Evolutionary conservation across 176 grass and related monocot genomes (phyloP), one percentile per base, ranked within the genome.

Genomic region (Triticum turgidum): DNA sequence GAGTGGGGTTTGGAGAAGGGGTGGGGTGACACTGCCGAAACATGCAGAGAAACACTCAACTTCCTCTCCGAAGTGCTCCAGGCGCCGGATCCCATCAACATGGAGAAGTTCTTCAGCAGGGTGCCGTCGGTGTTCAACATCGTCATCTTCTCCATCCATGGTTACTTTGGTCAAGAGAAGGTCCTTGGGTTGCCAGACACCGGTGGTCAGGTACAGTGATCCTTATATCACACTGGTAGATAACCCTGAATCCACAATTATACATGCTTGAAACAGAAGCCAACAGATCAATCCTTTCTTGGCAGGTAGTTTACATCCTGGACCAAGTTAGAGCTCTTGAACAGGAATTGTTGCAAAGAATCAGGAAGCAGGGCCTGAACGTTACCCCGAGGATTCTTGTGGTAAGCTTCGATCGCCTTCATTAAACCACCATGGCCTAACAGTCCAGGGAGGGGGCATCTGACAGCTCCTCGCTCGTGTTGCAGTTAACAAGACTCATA

Each of bases 171-270:
- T 66, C 97, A 99, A 83, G 97, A 91, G 78, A 89, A 91, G 80
- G 97, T 99, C 90, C 97, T 99, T 78, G 97, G 97, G 24, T 83
- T 99, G 92, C 97, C 97, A 5, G 97, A 99, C 22, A 99, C 94
- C 11, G 97, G 97, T 39, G 97, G 97, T 62, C 97, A 99, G 94
- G 93, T 95, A 89, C 30, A 15, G 15, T 11, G 38, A 8, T 58
- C 24, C 37, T 20, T 10, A 54, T 7, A 14, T 11, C 6, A 45
- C 3, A 0, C 1, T 29, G 41, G 22, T 13, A 71, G 87, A 86
- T 64, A 68, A 74, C 13, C 41, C 42, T 29, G 13, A 49, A 74
- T 29, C 47, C 45, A 54, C 47, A 56, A 1, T 11, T 77, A 33
- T 77, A 0, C 4, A 54, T 56, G 47, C 73, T 77, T 77, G 73